A percentile compares a stretch with the other conserved stretches of the same genome.
phyloP scores from a whole-genome alignment of 345 rosid species.

The Punica granatum region DNA sequence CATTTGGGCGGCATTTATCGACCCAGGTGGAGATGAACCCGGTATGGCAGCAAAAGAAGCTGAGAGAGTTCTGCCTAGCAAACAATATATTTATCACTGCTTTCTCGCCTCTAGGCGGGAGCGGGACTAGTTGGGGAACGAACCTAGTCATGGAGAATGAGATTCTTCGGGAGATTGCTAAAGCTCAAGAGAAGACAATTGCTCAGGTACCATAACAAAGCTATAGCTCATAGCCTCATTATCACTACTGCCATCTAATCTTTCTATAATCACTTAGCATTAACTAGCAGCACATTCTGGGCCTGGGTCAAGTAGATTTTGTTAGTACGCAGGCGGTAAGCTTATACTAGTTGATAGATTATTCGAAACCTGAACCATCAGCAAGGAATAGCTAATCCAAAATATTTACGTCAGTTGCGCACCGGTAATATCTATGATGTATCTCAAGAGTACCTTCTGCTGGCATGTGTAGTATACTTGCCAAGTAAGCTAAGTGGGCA shows the following conservation, averaged over 20 bases:
- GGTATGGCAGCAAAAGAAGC: conserved; percentile 25
- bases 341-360: too few species aligned
- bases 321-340: not conserved
- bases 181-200: conserved; percentile 12
- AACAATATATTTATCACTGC: conserved; percentile 14
- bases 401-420: not conserved
- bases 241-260: not conserved
- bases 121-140: conserved; percentile 18
- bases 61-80: conserved; percentile 17
- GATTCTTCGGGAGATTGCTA: conserved; percentile 19
- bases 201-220: conserved; percentile 17
- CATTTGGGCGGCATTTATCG: not conserved
- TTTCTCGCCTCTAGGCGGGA: conserved; percentile 23
- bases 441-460: too few species aligned
- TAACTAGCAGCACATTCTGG: not conserved
- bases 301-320: not conserved
- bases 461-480: too few species aligned
- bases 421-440: too few species aligned
- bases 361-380: too few species aligned
- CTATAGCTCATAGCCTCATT: not conserved
- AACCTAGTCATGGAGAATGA: conserved; percentile 13
- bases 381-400: not conserved
- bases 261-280: not conserved
- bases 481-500: too few species aligned
- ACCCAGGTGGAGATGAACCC: conserved; percentile 25